Base-by-base conservation (phyloP, 306 rosid genomes). In the Cyamopsis tetragonoloba region DNA sequence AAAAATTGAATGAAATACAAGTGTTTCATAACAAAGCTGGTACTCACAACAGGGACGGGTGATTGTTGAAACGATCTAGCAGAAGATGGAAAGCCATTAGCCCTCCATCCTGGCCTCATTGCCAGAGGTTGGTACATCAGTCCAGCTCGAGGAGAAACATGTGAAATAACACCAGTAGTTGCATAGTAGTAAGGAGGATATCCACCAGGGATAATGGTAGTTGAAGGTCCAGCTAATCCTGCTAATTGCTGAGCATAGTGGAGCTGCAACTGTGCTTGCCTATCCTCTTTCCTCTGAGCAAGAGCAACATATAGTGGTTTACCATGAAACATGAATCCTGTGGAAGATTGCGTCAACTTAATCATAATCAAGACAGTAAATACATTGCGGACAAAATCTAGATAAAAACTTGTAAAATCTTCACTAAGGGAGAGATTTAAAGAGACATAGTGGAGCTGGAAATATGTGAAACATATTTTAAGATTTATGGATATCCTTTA, bases 201-300 rank as follows among this genome's bases (percentile, higher is more conserved):
- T 71, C 86, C 96, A 37, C 88, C 76, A 59, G 95, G 86, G 58
- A 89, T 72, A 65, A 79, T 53, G 62, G 91, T 37, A 64, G 91
- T 39, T 15, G 95, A 78, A 57, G 87, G 82, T 50, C 87, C 87
- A 12, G 79, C 43, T 46, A 86, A 61, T 76, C 84, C 96, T 43
- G 73, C 71, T 64, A 77, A 30, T 49, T 77, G 84, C 66, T 85
- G 98, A 23, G 91, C 85, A 42, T 78, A 72, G 20, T 82, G 92
- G 54, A 83, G 76, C 80, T 89, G 89, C 77, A 89, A 56, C 61
- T 84, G 91, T 57, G 75, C 85, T 63, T 84, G 86, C 74, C 98
- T 89, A 32, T 89, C 98, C 82, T 84, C 95, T 79, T 89, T 92
- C 82, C 83, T 85, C 70, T 92, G 96, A 79, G 98, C 98, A 35